Evolutionary conservation across 2,329 filamentous ascomycete genomes (phyloP).

Genomic region (Colletotrichum eremochloae): DNA sequence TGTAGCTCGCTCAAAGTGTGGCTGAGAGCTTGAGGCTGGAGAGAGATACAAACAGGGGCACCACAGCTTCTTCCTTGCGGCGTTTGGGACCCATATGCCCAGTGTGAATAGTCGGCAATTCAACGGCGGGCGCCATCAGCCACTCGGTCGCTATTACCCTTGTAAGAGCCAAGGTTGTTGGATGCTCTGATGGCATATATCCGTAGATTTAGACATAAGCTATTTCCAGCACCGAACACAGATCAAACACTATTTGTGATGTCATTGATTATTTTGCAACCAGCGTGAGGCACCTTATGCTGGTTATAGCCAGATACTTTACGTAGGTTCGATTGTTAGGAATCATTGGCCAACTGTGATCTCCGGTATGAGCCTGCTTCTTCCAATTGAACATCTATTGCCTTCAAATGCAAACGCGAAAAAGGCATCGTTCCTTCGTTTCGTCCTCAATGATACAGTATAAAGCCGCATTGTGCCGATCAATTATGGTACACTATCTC

Average conservation of each 20-base stretch:
- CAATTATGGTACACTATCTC: slow-evolving; percentile 36
- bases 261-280: not conserved
- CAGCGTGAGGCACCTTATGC: not conserved
- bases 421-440: slow-evolving; percentile 23
- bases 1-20: not conserved
- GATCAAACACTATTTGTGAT: not conserved
- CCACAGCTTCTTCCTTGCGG: slow-evolving; percentile 7
- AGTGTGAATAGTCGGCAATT: slow-evolving; percentile 4
- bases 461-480: slow-evolving; percentile 15
- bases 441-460: slow-evolving; percentile 36
- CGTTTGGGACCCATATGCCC: slow-evolving; percentile 9
- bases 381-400: not conserved
- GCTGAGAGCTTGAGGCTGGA: slow-evolving; percentile 19
- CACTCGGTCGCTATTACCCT: not conserved
- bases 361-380: not conserved
- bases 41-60: not conserved
- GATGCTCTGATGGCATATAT: not conserved
- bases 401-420: slow-evolving; percentile 3
- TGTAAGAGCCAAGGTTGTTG: slow-evolving; percentile 10
- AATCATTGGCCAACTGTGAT: slow-evolving; percentile 25
- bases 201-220: not conserved
- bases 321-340: slow-evolving; percentile 2
- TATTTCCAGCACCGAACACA: not conserved
- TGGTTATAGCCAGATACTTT: not conserved
- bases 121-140: slow-evolving; percentile 3